These are phyloP conservation scores for Puccinellia tenuiflora DNA, from an alignment of 176 grass and related monocot species.

Conservation along the genomic window DNA sequence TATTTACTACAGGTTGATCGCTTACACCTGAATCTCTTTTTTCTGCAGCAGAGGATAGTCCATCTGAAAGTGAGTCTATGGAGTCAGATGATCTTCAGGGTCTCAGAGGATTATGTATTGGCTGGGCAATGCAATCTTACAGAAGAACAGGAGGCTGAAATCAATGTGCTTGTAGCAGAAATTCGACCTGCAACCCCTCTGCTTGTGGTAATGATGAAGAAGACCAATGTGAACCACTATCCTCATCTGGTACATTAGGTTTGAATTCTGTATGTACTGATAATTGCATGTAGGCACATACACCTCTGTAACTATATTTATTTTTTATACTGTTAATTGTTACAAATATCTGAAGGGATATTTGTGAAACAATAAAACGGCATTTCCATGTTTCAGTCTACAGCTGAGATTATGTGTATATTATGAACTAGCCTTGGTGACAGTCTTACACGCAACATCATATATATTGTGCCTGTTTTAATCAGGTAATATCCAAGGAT, in stretches of 20 bases:
- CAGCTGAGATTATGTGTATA: neutral
- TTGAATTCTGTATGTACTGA: too few relatives aligned
- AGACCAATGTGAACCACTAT: neutral
- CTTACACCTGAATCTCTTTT: neutral
- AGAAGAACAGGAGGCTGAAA: constrained; percentile 3
- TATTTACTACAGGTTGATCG: neutral
- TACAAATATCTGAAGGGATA: neutral
- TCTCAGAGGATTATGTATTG: neutral
- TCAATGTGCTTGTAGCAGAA: neutral
- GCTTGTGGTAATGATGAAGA: constrained; percentile 9
- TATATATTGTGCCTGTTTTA: neutral
- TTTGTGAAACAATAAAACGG: neutral
- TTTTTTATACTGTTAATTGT: neutral
- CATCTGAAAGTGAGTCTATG: neutral
- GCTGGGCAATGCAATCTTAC: neutral
- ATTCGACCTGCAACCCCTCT: neutral
- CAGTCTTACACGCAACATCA: neutral
- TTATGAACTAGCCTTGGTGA: neutral
- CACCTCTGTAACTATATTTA: neutral
- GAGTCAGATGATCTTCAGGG: neutral
- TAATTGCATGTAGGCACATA: too few relatives aligned
- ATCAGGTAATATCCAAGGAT: constrained; percentile 30
- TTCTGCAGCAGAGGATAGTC: neutral
- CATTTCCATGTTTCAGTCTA: neutral
- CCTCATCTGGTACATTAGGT: neutral